Percentiles rank a stretch among this genome's conserved stretches.
phyloP scores from a whole-genome alignment of 768 basidiomycete species.

The Auricularia auricula-judae region DNA sequence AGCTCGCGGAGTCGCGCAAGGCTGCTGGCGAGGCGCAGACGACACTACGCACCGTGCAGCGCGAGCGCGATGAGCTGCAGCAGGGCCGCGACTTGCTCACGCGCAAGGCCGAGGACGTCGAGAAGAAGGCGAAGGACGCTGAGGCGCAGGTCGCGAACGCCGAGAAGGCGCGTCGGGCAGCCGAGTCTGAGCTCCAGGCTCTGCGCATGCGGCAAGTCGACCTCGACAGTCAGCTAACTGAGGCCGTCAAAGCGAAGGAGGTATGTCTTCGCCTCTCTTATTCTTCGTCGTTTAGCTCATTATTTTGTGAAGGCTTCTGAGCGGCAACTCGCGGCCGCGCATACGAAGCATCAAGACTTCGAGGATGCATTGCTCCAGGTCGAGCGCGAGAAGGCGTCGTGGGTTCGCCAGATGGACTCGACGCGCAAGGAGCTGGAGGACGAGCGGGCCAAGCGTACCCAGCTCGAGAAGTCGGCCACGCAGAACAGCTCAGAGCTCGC shows the following conservation, averaged over 20 bases:
- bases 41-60: conserved; percentile 51
- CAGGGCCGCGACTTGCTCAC: conserved; percentile 54
- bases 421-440: conserved; percentile 60
- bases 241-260: conserved; percentile 58
- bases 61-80: conserved; percentile 50
- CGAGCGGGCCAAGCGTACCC: conserved; percentile 60
- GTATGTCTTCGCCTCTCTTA: conserved; percentile 28
- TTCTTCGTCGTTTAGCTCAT: not conserved
- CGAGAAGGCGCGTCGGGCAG: conserved; percentile 54
- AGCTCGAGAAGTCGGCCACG: conserved; percentile 56
- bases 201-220: conserved; percentile 62
- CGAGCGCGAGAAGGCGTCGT: conserved; percentile 69
- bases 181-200: conserved; percentile 64
- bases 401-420: conserved; percentile 61
- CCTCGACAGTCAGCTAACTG: conserved; percentile 50
- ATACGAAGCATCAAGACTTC: conserved; percentile 70
- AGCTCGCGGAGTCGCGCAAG: conserved; percentile 55
- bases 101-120: conserved; percentile 39
- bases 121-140: conserved; percentile 30
- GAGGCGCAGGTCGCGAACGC: conserved; percentile 42
- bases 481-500: conserved; percentile 60
- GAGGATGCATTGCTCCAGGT: conserved; percentile 81
- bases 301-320: conserved; percentile 48
- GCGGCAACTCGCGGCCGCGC: conserved; percentile 59
- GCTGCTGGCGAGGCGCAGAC: conserved; percentile 53